phyloP scores from a whole-genome alignment of 2,329 filamentous ascomycete genomes.

The Xylaria arbuscula region DNA sequence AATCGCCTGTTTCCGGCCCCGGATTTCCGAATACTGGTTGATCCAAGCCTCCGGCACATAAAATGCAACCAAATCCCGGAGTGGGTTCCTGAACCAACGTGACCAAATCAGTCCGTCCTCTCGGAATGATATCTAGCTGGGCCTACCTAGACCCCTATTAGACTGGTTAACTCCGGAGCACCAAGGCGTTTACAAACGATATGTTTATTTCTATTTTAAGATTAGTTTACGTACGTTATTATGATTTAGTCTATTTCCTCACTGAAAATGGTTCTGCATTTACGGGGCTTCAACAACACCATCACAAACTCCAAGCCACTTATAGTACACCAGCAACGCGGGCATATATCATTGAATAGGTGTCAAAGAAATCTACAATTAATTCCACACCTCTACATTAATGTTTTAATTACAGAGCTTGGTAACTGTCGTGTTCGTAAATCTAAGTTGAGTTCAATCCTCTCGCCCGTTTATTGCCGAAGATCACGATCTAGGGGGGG shows the following conservation, averaged over 20 bases:
- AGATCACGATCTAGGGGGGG: not conserved
- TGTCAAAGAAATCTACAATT: not conserved
- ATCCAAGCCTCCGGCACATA: conserved; percentile 1
- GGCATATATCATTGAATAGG: not conserved
- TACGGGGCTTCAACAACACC: not conserved
- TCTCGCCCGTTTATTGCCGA: not conserved
- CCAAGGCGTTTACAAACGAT: conserved; percentile 21
- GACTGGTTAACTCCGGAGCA: conserved; percentile 1
- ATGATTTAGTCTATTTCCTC: not conserved
- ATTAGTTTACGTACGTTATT: not conserved
- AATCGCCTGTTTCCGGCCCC: conserved; percentile 19
- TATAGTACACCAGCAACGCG: not conserved
- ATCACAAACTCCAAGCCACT: not conserved
- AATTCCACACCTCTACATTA: not conserved
- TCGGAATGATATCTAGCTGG: conserved; percentile 19
- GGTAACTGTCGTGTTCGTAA: not conserved
- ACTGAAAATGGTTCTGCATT: not conserved
- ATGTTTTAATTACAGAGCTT: not conserved
- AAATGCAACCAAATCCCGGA: conserved; percentile 1
- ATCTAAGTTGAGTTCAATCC: conserved; percentile 1
- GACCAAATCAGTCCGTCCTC: conserved; percentile 17
- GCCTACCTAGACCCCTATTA: not conserved
- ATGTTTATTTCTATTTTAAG: not conserved
- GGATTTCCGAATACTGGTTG: conserved; percentile 4
- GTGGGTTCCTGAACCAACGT: conserved; percentile 18